These are phyloP conservation scores for Trichoderma asperellum DNA, from an alignment of 2,329 filamentous ascomycete genomes.

Conservation along the genomic window DNA sequence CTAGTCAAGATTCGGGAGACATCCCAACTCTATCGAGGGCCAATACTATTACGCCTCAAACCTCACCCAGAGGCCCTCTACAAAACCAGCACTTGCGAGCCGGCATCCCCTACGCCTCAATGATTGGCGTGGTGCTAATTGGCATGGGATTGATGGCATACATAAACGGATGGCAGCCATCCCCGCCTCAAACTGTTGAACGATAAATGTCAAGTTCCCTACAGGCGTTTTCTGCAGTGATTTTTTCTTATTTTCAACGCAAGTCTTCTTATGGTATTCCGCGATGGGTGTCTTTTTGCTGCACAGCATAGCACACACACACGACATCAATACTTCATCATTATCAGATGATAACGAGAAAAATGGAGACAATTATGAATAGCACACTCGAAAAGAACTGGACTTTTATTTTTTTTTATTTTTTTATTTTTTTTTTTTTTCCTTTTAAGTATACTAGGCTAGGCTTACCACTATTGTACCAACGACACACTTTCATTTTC, in stretches of 20 bases:
- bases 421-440: constrained; percentile 32
- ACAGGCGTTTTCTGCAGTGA: constrained; percentile 2
- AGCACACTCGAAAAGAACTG: constrained; percentile 37
- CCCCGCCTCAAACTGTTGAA: constrained; percentile 41
- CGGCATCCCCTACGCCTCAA: constrained; percentile 75
- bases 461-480: constrained; percentile 24
- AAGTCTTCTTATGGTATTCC: constrained; percentile 16
- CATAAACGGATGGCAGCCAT: constrained; percentile 76
- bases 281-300: constrained; percentile 29
- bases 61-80: constrained; percentile 45
- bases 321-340: constrained; percentile 30
- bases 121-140: constrained; percentile 79
- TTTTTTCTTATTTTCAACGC: constrained; percentile 4
- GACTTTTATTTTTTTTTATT: constrained; percentile 28
- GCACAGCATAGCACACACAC: constrained; percentile 36
- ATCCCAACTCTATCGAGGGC: constrained; percentile 51
- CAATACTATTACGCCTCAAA: constrained; percentile 54
- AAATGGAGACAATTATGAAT: constrained; percentile 39
- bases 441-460: constrained; percentile 39
- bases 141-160: constrained; percentile 86
- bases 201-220: constrained; percentile 34
- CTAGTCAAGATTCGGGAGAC: constrained; percentile 44
- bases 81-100: constrained; percentile 53
- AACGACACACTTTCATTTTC: constrained; percentile 25
- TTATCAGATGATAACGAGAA: constrained; percentile 38